Evolutionary conservation across 1,139 yeast species (phyloP), one percentile per base, ranked within the genome.

Genomic region (Kodamaea derodonti): DNA sequence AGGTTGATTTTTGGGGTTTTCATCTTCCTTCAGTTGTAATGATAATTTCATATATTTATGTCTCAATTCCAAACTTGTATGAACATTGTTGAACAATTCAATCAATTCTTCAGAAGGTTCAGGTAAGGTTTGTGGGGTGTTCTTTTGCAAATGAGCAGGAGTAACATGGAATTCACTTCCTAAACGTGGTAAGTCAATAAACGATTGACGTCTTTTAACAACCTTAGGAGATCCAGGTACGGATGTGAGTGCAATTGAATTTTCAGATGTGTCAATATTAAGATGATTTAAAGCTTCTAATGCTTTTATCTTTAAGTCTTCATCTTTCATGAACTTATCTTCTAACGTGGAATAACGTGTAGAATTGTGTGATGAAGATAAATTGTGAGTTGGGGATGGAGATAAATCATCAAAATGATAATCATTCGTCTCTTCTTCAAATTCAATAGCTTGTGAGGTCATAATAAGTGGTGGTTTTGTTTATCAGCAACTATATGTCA

Each of bases 1-100:
- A 18, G 63, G 68, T 20, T 45, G 48, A 56, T 92, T 90, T 55
- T 88, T 88, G 2, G 98, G 98, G 56, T 94, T 92, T 44, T 78
- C 82, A 30, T 62, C 57, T 32, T 83, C 86, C 32, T 78, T 66
- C 1, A 41, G 35, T 62, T 94, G 99, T 35, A 78, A 49, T 0
- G 97, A 87, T 5, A 75, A 49, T 1, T 61, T 53, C 59, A 85
- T 83, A 54, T 90, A 94, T 55, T 81, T 84, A 48, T 77, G 80
- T 54, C 99, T 79, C 39, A 85, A 56, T 14, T 76, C 80, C 42
- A 92, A 71, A 52, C 97, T 85, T 26, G 70, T 65, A 42, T 78
- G 76, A 22, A 94, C 85, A 41, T 84, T 79, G 18, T 72, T 56
- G 55, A 83, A 92, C 49, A 92, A 72, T 31, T 74, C 78, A 36